Evolutionary conservation across 169 alveolate species (phyloP).

Genomic region (Fabrea salina): DNA sequence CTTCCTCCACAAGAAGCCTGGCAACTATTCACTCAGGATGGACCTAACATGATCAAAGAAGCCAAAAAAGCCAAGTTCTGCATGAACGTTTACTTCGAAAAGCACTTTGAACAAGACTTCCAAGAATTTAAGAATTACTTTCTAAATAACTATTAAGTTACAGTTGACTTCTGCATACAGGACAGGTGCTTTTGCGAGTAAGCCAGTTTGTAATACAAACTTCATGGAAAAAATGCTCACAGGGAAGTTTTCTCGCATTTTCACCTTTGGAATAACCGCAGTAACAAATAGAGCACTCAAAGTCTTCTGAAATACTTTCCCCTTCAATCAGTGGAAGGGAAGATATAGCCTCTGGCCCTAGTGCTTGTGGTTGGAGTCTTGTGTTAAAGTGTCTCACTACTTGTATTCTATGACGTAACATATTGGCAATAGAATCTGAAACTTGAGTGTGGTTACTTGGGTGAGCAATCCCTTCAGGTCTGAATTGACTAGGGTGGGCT

Average conservation of each 20-base stretch:
- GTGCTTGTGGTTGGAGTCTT: no score
- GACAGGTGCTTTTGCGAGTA: background rate
- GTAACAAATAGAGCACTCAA: background rate
- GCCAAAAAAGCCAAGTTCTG: background rate
- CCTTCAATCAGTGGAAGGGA: no score
- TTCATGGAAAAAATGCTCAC: background rate
- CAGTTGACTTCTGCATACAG: background rate
- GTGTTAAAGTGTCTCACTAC: no score
- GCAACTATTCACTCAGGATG: background rate
- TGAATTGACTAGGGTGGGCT: background rate
- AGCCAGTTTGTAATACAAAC: background rate
- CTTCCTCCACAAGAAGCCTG: background rate
- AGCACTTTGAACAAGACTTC: conserved; percentile 21
- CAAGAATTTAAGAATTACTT: conserved; percentile 1
- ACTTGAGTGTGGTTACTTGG: no score
- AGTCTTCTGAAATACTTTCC: no score
- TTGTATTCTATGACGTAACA: no score
- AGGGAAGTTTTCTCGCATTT: background rate
- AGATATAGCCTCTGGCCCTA: no score
- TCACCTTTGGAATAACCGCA: background rate
- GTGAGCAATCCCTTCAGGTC: background rate
- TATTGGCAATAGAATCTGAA: no score
- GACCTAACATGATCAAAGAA: background rate
- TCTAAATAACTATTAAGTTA: conserved; percentile 4
- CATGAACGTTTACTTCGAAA: conserved; percentile 35